These are phyloP conservation scores for Cucumis cinereus DNA, from an alignment of 306 rosid genomes.

Conservation along the genomic window DNA sequence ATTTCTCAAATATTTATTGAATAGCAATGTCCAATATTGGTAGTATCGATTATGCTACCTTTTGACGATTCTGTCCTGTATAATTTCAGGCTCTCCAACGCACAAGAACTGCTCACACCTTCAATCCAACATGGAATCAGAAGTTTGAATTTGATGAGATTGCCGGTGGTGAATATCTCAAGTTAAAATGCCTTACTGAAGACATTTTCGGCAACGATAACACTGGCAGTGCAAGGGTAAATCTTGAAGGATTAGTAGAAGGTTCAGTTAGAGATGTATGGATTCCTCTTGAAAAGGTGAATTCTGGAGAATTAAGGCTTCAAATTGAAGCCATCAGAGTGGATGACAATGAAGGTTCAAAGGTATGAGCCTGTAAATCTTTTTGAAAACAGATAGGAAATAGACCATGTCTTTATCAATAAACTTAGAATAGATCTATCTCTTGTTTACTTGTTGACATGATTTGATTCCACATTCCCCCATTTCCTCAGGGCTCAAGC, in stretches of 20 bases:
- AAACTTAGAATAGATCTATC: background rate
- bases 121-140: slow-evolving; percentile 70
- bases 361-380: slow-evolving; percentile 29
- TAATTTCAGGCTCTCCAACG: slow-evolving; percentile 42
- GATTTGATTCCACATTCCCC: slow-evolving; percentile 2
- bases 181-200: slow-evolving; percentile 49
- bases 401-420: background rate
- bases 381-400: background rate
- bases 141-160: slow-evolving; percentile 79
- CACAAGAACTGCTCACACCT: slow-evolving; percentile 44
- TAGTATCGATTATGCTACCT: background rate
- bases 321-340: slow-evolving; percentile 59
- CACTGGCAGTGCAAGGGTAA: slow-evolving; percentile 84
- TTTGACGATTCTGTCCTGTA: background rate
- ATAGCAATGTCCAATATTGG: background rate
- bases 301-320: slow-evolving; percentile 86
- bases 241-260: slow-evolving; percentile 76
- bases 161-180: slow-evolving; percentile 63
- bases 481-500: slow-evolving; percentile 36
- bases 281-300: slow-evolving; percentile 90
- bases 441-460: background rate
- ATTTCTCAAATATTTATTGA: background rate
- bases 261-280: slow-evolving; percentile 45
- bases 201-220: slow-evolving; percentile 61
- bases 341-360: slow-evolving; percentile 67